Percentiles rank a stretch among this genome's conserved stretches.
Conservation (phyloP, 768 basidiomycete genomes). For the Phylloporus scabripes region DNA sequence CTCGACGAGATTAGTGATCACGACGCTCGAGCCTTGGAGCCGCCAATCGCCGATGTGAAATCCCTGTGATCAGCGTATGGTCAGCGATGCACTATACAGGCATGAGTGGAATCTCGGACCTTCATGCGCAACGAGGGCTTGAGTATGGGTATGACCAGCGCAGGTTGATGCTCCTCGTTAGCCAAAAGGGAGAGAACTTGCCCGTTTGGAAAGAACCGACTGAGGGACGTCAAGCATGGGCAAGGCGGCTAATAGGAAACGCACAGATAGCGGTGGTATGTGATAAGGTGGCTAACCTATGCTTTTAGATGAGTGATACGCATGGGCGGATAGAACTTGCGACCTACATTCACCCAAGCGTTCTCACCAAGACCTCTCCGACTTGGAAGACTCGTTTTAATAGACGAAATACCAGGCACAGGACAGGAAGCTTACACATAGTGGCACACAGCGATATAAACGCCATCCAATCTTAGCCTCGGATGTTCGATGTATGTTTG, state of each 20-base stretch:
- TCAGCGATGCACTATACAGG: neutral
- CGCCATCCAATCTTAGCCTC: constrained; percentile 77
- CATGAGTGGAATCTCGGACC: constrained; percentile 32
- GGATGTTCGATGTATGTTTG: constrained; percentile 80
- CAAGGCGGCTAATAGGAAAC: constrained; percentile 18
- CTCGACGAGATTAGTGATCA: constrained; percentile 62
- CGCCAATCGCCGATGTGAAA: constrained; percentile 68
- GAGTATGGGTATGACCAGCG: constrained; percentile 68
- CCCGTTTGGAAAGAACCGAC: constrained; percentile 85
- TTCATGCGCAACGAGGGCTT: constrained; percentile 76
- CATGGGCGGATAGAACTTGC: neutral
- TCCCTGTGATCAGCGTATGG: constrained; percentile 42
- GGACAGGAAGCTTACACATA: constrained; percentile 56
- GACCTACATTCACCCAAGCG: constrained; percentile 77
- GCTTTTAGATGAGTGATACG: constrained; percentile 5
- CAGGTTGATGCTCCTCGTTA: constrained; percentile 69
- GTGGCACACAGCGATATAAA: constrained; percentile 90
- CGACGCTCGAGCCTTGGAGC: constrained; percentile 55
- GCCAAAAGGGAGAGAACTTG: constrained; percentile 80
- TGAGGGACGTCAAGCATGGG: constrained; percentile 24
- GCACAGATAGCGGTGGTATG: constrained; percentile 88
- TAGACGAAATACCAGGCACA: neutral
- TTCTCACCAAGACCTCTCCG: constrained; percentile 74
- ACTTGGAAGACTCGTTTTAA: constrained; percentile 9
- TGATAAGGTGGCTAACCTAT: constrained; percentile 79